These are phyloP conservation scores for Wickerhamomyces ciferrii DNA, from an alignment of 805 yeast species.

Conservation along the genomic window DNA sequence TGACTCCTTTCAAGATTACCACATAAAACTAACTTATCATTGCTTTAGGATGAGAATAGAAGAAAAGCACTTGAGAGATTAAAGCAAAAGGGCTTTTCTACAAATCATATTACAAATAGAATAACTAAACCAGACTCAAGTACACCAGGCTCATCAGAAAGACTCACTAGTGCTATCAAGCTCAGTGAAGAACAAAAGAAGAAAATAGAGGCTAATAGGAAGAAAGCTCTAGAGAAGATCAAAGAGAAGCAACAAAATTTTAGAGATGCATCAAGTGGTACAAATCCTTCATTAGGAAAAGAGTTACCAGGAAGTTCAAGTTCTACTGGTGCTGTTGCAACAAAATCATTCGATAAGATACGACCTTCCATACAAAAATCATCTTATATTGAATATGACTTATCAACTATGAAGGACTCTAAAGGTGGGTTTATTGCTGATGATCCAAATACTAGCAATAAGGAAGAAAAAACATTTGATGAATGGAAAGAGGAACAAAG, in stretches of 20 bases:
- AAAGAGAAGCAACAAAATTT: conserved; percentile 28
- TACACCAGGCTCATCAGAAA: conserved; percentile 3
- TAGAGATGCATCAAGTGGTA: conserved; percentile 29
- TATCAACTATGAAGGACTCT: conserved; percentile 84
- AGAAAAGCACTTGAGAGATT: conserved; percentile 56
- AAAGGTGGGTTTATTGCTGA: conserved; percentile 72
- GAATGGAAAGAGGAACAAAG: conserved; percentile 46
- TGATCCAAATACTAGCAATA: conserved; percentile 5
- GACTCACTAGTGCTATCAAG: conserved; percentile 14
- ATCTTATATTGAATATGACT: conserved; percentile 80
- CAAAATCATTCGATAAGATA: conserved; percentile 23
- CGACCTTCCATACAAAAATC: conserved; percentile 47
- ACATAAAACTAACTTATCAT: background rate
- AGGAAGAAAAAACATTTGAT: conserved; percentile 31
- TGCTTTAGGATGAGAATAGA: conserved; percentile 54
- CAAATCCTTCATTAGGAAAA: conserved; percentile 13
- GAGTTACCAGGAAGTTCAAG: background rate
- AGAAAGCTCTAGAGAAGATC: conserved; percentile 44
- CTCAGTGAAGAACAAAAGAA: conserved; percentile 44
- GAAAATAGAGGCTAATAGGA: conserved; percentile 47
- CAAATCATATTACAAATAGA: conserved; percentile 9
- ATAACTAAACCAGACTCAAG: conserved; percentile 9
- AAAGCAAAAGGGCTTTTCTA: conserved; percentile 34
- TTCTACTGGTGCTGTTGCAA: conserved; percentile 5
- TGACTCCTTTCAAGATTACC: too few relatives aligned